Conservation (phyloP, 2,329 filamentous ascomycete genomes). For the Penicillium sp. region DNA sequence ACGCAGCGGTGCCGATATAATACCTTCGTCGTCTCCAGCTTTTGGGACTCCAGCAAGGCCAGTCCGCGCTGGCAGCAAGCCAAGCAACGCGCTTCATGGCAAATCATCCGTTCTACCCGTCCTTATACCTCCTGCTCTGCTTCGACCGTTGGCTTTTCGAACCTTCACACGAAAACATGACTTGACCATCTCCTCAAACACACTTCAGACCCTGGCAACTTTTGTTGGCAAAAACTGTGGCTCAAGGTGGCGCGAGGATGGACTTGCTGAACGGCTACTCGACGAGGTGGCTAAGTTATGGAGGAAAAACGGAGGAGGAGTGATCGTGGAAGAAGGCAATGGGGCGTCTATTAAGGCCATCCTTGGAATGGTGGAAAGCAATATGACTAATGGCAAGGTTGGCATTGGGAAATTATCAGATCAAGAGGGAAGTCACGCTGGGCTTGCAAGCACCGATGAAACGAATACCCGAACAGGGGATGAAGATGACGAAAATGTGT, state of each 20-base stretch:
- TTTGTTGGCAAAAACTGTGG: conserved; percentile 95
- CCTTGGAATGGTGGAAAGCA: conserved; percentile 76
- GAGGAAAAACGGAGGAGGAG: conserved; percentile 84
- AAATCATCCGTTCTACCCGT: conserved; percentile 70
- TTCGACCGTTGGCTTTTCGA: conserved; percentile 87
- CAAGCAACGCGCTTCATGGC: conserved; percentile 13
- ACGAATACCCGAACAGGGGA: conserved; percentile 25
- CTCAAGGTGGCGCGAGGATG: conserved; percentile 93
- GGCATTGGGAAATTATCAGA: conserved; percentile 45
- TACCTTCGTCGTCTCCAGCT: conserved; percentile 84
- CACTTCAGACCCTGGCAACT: conserved; percentile 75
- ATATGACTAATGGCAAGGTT: conserved; percentile 75
- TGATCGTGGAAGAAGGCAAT: conserved; percentile 82
- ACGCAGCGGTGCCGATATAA: conserved; percentile 48
- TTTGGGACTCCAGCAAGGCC: conserved; percentile 85
- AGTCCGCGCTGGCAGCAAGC: conserved; percentile 39
- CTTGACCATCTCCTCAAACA: conserved; percentile 81
- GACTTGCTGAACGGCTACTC: conserved; percentile 83
- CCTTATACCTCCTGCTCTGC: conserved; percentile 76
- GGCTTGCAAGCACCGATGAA: conserved; percentile 20
- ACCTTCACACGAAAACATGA: conserved; percentile 98
- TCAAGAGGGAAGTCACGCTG: conserved; percentile 39
- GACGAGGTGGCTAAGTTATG: conserved; percentile 88
- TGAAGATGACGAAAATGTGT: conserved; percentile 54
- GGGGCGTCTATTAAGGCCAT: conserved; percentile 69